Evolutionary conservation across 2,329 filamentous ascomycete species (phyloP).

Genomic region (Trichoderma aggressivum): DNA sequence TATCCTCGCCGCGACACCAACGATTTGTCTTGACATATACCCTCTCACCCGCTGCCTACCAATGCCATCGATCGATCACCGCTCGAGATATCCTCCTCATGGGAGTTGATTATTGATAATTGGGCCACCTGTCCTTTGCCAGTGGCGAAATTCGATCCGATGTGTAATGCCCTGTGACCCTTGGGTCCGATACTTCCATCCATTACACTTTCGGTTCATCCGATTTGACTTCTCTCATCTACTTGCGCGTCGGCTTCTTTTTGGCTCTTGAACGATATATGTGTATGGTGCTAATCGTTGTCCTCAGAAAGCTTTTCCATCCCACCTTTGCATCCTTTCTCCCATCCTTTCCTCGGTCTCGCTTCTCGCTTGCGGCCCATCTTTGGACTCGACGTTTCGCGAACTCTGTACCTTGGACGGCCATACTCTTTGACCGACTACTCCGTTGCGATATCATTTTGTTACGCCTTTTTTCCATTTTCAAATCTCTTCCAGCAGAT

Average conservation of each 20-base stretch:
- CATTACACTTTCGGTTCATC: not conserved
- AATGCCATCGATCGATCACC: not conserved
- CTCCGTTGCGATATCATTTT: slow-evolving; percentile 20
- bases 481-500: not conserved
- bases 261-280: not conserved
- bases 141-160: not conserved
- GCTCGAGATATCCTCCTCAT: not conserved
- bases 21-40: not conserved
- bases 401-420: slow-evolving; percentile 14
- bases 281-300: not conserved
- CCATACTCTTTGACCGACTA: slow-evolving; percentile 14
- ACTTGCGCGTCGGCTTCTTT: not conserved
- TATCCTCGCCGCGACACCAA: not conserved
- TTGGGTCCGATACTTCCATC: not conserved
- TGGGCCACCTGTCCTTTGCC: not conserved
- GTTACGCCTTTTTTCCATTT: not conserved
- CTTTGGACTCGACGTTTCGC: slow-evolving; percentile 5
- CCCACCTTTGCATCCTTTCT: slow-evolving; percentile 1
- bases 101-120: not conserved
- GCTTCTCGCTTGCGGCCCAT: not conserved
- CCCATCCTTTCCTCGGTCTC: slow-evolving; percentile 4
- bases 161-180: not conserved
- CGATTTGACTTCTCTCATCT: not conserved
- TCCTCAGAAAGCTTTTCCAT: slow-evolving; percentile 1
- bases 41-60: not conserved